Evolutionary conservation across 768 basidiomycete species (phyloP).

Genomic region (Termitomyces sp.): DNA sequence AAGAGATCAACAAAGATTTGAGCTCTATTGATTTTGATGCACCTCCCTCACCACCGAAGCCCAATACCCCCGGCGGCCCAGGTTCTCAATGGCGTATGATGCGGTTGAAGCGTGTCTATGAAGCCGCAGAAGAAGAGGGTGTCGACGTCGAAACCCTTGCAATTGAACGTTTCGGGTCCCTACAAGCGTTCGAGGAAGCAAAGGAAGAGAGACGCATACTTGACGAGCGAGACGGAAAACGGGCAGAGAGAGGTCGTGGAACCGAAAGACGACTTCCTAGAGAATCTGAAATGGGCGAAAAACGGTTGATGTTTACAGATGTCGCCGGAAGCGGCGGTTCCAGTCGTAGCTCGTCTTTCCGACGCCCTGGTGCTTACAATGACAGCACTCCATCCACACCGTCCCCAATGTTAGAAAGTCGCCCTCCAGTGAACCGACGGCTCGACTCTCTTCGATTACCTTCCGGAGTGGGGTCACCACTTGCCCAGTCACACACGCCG

Average conservation of each 20-base stretch:
- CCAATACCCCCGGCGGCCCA: slow-evolving; percentile 77
- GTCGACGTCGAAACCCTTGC: slow-evolving; percentile 73
- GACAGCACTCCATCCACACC: slow-evolving; percentile 61
- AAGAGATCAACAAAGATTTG: slow-evolving; percentile 61
- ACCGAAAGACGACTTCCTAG: slow-evolving; percentile 25
- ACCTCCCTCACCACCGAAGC: slow-evolving; percentile 39
- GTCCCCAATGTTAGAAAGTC: slow-evolving; percentile 40
- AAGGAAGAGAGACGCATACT: slow-evolving; percentile 81
- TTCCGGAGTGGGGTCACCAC: slow-evolving; percentile 56
- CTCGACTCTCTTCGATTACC: slow-evolving; percentile 61
- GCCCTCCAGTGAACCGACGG: slow-evolving; percentile 42
- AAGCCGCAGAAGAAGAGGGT: slow-evolving; percentile 85
- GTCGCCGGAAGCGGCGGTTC: slow-evolving; percentile 58
- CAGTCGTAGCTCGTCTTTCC: slow-evolving; percentile 84
- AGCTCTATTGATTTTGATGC: slow-evolving; percentile 41
- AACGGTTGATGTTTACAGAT: slow-evolving; percentile 69
- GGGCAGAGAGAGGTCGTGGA: slow-evolving; percentile 32
- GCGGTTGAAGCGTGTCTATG: slow-evolving; percentile 87
- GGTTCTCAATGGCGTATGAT: slow-evolving; percentile 98
- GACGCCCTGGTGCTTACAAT: slow-evolving; percentile 67
- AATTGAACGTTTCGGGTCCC: slow-evolving; percentile 80
- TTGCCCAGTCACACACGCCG: slow-evolving; percentile 70
- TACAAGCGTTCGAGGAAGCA: slow-evolving; percentile 87
- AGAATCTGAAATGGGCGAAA: slow-evolving; percentile 44
- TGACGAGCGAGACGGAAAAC: slow-evolving; percentile 72